Evolutionary conservation across 495 filamentous ascomycete genomes (phyloP).

Genomic region (Trichodelitschia bisporula): DNA sequence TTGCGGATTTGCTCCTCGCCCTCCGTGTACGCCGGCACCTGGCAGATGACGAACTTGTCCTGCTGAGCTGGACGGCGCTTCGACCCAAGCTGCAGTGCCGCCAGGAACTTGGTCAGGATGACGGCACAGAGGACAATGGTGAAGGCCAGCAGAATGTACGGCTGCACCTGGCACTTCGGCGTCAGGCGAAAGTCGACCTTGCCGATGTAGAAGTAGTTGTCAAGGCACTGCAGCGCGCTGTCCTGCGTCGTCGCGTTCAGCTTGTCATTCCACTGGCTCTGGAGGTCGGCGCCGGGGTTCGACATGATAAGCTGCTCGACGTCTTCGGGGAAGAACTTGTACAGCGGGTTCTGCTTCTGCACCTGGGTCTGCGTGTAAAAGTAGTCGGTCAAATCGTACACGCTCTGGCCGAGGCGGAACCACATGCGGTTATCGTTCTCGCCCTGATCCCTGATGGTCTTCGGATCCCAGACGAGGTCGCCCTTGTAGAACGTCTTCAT

Average conservation of each 20-base stretch:
- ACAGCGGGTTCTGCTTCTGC: conserved; percentile 23
- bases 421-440: conserved; percentile 43
- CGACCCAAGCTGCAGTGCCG: conserved; percentile 79
- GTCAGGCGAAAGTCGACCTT: conserved; percentile 61
- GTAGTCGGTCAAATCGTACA: conserved; percentile 87
- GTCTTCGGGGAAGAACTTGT: conserved; percentile 40
- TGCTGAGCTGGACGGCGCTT: conserved; percentile 75
- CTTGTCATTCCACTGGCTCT: conserved; percentile 28
- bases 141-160: conserved; percentile 74
- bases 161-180: conserved; percentile 64
- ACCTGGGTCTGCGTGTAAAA: conserved; percentile 46
- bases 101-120: conserved; percentile 72
- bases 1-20: conserved; percentile 84
- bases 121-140: conserved; percentile 58
- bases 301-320: conserved; percentile 41
- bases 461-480: conserved; percentile 39
- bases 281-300: conserved; percentile 59
- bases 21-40: conserved; percentile 94
- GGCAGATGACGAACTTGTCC: conserved; percentile 97
- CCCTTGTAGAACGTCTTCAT: conserved; percentile 78
- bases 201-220: conserved; percentile 64
- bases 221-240: conserved; percentile 50
- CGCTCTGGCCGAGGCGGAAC: conserved; percentile 44
- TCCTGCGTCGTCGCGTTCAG: conserved; percentile 20
- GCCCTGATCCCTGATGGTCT: conserved; percentile 35